Evolutionary conservation across 345 rosid genomes (phyloP).

Genomic region (Brassica incana): DNA sequence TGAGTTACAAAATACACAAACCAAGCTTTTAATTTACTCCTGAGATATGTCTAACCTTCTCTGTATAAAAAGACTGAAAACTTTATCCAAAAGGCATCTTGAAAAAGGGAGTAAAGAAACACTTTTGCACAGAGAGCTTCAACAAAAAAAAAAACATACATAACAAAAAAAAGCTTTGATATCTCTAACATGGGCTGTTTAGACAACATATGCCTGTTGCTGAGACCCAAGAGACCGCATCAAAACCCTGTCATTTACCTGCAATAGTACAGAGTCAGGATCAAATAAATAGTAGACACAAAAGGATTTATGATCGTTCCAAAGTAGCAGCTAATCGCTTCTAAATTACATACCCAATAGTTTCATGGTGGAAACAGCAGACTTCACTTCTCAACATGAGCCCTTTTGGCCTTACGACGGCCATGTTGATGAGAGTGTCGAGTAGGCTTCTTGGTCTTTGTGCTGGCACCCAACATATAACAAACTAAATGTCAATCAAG

Average conservation of each 20-base stretch:
- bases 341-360: slow-evolving; percentile 18
- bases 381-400: slow-evolving; percentile 64
- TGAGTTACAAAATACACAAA: slow-evolving; percentile 32
- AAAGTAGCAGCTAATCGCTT: background rate
- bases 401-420: slow-evolving; percentile 73
- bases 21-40: slow-evolving; percentile 12
- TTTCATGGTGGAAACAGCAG: slow-evolving; percentile 10
- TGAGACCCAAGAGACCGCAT: slow-evolving; percentile 9
- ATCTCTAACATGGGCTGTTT: slow-evolving; percentile 24
- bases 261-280: background rate
- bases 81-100: slow-evolving; percentile 16
- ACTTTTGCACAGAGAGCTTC: slow-evolving; percentile 25
- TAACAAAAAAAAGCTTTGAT: background rate
- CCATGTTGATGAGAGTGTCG: slow-evolving; percentile 45
- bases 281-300: background rate
- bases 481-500: slow-evolving; percentile 1
- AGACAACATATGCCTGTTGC: slow-evolving; percentile 22
- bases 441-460: slow-evolving; percentile 53
- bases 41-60: slow-evolving; percentile 29
- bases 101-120: slow-evolving; percentile 8
- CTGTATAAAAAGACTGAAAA: slow-evolving; percentile 26
- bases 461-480: slow-evolving; percentile 44
- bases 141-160: background rate
- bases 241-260: slow-evolving; percentile 26
- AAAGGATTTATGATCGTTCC: background rate